Percentiles rank a stretch among this genome's conserved stretches.
Conservation (phyloP, 768 basidiomycete species). For the Daedaleopsis nitida region DNA sequence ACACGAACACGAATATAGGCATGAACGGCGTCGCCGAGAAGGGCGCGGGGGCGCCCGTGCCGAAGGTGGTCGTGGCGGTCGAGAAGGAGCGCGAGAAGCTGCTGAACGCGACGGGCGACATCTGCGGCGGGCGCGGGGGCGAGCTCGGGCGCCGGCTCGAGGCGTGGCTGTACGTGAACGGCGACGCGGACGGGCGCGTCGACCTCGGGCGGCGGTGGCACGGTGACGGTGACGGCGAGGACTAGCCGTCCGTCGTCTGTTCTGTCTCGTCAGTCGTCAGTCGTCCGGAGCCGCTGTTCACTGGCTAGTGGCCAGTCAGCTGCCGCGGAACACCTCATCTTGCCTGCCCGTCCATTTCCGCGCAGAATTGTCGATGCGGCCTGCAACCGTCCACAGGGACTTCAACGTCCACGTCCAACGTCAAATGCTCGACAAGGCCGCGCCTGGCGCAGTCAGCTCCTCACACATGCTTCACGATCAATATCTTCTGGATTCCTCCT, state of each 20-base stretch:
- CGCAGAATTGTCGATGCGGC: neutral
- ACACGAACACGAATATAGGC: conserved; percentile 14
- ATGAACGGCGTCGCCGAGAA: conserved; percentile 34
- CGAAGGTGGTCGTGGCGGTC: conserved; percentile 43
- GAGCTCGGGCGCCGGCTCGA: conserved; percentile 76
- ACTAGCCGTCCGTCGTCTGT: neutral
- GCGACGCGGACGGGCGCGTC: conserved; percentile 30
- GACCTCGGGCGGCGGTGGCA: conserved; percentile 28
- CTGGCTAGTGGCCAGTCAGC: too few relatives aligned
- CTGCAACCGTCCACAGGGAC: conserved; percentile 2
- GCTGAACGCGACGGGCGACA: conserved; percentile 71
- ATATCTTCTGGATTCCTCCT: too few relatives aligned
- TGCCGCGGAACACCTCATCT: neutral
- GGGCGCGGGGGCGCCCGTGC: conserved; percentile 49
- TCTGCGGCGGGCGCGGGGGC: conserved; percentile 78
- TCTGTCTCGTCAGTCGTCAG: too few relatives aligned
- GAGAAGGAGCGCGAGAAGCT: conserved; percentile 72
- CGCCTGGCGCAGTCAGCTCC: too few relatives aligned
- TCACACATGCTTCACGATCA: too few relatives aligned
- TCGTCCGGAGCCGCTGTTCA: neutral
- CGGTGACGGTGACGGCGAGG: conserved; percentile 19
- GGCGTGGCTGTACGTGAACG: conserved; percentile 56
- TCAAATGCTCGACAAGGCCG: too few relatives aligned
- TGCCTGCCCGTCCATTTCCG: too few relatives aligned
- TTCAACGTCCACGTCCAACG: neutral